Evolutionary conservation across 2,329 filamentous ascomycete species (phyloP).

Genomic region (Cryphonectria parasitica): DNA sequence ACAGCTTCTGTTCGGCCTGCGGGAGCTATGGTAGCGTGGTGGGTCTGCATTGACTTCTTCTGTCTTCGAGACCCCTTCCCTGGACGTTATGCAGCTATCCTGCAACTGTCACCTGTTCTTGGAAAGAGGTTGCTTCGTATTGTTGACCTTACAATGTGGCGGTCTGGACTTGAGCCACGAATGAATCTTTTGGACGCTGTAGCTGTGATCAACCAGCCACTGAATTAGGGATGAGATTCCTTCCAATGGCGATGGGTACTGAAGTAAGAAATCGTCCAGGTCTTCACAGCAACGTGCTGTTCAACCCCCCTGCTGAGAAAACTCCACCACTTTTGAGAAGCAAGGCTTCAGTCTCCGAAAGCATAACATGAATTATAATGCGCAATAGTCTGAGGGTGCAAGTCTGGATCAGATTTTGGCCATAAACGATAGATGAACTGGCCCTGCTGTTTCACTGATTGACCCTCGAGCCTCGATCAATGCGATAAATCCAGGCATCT

Average conservation of each 20-base stretch:
- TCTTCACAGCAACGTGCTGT: background rate
- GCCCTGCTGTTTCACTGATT: too few relatives aligned
- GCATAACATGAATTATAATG: background rate
- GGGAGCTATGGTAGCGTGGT: background rate
- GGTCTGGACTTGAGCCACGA: background rate
- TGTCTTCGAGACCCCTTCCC: slow-evolving; percentile 13
- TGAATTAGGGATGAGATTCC: background rate
- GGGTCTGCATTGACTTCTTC: slow-evolving; percentile 24
- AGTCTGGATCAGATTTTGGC: too few relatives aligned
- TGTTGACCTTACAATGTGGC: background rate
- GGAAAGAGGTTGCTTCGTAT: background rate
- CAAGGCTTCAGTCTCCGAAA: background rate
- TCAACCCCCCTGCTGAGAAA: background rate
- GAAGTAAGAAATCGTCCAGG: background rate
- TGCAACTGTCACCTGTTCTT: slow-evolving; percentile 2
- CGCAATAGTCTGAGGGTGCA: too few relatives aligned
- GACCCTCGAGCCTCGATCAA: background rate
- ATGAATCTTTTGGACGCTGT: background rate
- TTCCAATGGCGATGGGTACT: background rate
- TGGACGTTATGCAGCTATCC: background rate
- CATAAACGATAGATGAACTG: too few relatives aligned
- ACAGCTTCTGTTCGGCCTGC: slow-evolving; percentile 10
- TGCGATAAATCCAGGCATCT: background rate
- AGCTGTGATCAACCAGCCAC: background rate
- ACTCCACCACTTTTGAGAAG: background rate